A percentile compares a stretch with the other conserved stretches of the same genome.
phyloP scores from a whole-genome alignment of 257 asterid genomes.

The Hygrophila difformis region DNA sequence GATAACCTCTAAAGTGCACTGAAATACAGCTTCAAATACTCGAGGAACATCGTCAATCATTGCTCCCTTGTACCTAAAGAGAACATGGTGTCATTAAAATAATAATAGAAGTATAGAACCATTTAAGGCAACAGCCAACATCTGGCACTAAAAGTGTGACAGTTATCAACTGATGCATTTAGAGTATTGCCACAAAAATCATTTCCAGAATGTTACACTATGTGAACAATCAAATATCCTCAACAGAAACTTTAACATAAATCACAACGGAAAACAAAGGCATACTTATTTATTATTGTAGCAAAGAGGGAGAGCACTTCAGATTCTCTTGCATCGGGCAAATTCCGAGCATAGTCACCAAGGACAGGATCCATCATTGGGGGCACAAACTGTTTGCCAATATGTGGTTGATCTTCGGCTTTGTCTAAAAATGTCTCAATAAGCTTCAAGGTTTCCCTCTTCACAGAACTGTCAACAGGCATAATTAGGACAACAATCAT shows the following conservation, averaged over 20 bases:
- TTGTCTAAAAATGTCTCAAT: conserved; percentile 92
- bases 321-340: conserved; percentile 99
- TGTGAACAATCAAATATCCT: too few relatives aligned
- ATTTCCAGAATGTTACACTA: too few relatives aligned
- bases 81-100: conserved; percentile 4
- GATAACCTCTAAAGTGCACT: conserved; percentile 92
- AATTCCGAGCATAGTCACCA: conserved; percentile 87
- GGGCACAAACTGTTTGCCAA: conserved; percentile 89
- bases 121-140: too few relatives aligned
- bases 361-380: conserved; percentile 99
- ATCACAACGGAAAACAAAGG: neutral
- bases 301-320: conserved; percentile 98
- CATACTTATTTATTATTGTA: conserved; percentile 92
- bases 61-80: conserved; percentile 66
- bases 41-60: conserved; percentile 96
- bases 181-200: too few relatives aligned
- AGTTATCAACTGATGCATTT: too few relatives aligned
- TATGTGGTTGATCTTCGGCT: conserved; percentile 89
- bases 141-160: too few relatives aligned
- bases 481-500: conserved; percentile 3
- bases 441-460: conserved; percentile 93
- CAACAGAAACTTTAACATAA: too few relatives aligned
- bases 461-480: conserved; percentile 77
- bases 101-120: neutral
- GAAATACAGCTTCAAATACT: conserved; percentile 95